These are phyloP conservation scores for Crithidia brevicula DNA, from an alignment of 208 protist genomes.

Conservation along the genomic window DNA sequence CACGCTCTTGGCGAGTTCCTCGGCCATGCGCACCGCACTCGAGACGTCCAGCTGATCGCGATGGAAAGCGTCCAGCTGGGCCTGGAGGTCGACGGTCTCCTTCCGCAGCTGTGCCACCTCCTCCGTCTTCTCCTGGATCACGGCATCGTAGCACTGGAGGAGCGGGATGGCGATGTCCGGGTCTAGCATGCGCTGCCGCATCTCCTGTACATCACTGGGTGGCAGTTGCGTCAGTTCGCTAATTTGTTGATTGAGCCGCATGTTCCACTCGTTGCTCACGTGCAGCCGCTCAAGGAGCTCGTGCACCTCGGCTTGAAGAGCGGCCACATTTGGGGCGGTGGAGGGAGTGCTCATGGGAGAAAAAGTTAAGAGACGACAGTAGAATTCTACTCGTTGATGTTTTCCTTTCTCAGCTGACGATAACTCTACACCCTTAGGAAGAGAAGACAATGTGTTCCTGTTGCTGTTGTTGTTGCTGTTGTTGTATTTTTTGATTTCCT, in stretches of 20 bases:
- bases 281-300: constrained; percentile 63
- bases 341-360: constrained; percentile 1
- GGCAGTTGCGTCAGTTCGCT: constrained; percentile 79
- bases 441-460: too few species aligned
- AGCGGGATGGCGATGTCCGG: constrained; percentile 86
- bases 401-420: too few species aligned
- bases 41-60: constrained; percentile 45
- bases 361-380: neutral
- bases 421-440: too few species aligned
- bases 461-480: too few species aligned
- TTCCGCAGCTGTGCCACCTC: constrained; percentile 43
- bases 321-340: constrained; percentile 11
- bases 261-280: constrained; percentile 84
- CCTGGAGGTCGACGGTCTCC: constrained; percentile 36
- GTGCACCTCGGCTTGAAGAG: constrained; percentile 44
- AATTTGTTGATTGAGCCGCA: constrained; percentile 72
- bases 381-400: too few species aligned
- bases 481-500: too few species aligned
- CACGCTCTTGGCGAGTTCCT: constrained; percentile 58
- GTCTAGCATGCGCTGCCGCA: constrained; percentile 76
- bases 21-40: constrained; percentile 53
- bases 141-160: constrained; percentile 87
- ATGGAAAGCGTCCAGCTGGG: constrained; percentile 24
- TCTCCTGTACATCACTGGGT: constrained; percentile 52
- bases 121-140: constrained; percentile 75